Evolutionary conservation across 1,284 basidiomycete species (phyloP).

Genomic region (Takashimella tepidaria): DNA sequence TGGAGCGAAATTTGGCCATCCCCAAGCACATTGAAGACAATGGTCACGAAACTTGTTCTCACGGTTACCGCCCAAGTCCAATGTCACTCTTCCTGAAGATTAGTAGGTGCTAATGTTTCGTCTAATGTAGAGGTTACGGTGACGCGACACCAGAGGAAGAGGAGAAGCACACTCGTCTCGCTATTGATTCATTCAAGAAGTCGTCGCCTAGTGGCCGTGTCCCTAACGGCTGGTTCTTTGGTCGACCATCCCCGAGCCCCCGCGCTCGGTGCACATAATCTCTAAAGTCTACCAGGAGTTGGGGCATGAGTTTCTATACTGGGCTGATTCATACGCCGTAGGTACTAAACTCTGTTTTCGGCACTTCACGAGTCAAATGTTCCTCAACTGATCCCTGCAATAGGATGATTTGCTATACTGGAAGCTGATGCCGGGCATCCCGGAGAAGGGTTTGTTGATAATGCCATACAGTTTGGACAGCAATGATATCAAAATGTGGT

Average conservation of each 20-base stretch:
- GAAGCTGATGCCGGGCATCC: not conserved
- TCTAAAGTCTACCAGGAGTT: not conserved
- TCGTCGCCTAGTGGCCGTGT: not conserved
- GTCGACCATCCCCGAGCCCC: not conserved
- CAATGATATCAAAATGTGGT: not conserved
- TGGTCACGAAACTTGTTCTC: not conserved
- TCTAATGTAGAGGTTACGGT: not conserved
- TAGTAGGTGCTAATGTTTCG: not conserved
- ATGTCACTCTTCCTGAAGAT: not conserved
- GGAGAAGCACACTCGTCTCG: not conserved
- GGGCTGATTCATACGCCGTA: not conserved
- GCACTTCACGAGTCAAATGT: too few relatives aligned
- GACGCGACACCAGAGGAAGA: not conserved
- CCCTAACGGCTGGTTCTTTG: not conserved
- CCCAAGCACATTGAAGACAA: not conserved
- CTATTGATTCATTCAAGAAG: not conserved
- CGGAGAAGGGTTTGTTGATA: slow-evolving; percentile 5
- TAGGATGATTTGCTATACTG: not conserved
- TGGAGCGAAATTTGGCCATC: not conserved
- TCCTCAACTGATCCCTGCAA: too few relatives aligned
- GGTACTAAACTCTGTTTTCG: too few relatives aligned
- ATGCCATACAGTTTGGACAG: not conserved
- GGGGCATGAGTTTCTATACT: not conserved
- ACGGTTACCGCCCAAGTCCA: not conserved
- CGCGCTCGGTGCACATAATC: not conserved